These are phyloP conservation scores for Sodiomyces alkalinus DNA, from an alignment of 2,329 filamentous ascomycete genomes.

Conservation along the genomic window DNA sequence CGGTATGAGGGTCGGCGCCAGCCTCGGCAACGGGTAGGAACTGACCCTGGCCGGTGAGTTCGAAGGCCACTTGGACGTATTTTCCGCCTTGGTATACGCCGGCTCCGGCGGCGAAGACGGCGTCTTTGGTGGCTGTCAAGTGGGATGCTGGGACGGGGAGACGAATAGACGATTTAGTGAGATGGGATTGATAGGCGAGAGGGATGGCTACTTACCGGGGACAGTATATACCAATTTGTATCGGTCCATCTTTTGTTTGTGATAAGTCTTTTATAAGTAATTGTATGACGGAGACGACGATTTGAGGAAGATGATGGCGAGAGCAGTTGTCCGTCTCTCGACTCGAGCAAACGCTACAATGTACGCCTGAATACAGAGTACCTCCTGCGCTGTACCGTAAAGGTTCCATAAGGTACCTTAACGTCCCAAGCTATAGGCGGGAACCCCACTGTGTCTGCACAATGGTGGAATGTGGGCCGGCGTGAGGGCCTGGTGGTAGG, in stretches of 20 bases:
- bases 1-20: constrained; percentile 29
- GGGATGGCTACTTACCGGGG: constrained; percentile 1
- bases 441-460: too few relatives aligned
- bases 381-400: too few relatives aligned
- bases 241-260: constrained; percentile 8
- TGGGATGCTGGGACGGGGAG: constrained; percentile 5
- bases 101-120: constrained; percentile 12
- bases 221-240: constrained; percentile 7
- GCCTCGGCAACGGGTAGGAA: constrained; percentile 25
- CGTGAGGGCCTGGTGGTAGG: too few relatives aligned
- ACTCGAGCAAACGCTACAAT: too few relatives aligned
- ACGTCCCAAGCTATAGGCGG: too few relatives aligned
- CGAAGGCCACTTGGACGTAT: constrained; percentile 12
- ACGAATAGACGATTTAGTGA: not conserved
- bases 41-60: constrained; percentile 24
- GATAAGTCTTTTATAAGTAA: not conserved
- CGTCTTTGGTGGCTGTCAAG: constrained; percentile 10
- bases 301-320: too few relatives aligned
- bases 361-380: too few relatives aligned
- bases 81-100: constrained; percentile 12
- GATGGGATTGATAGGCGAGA: not conserved
- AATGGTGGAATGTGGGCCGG: too few relatives aligned
- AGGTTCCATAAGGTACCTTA: too few relatives aligned
- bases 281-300: too few relatives aligned
- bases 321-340: too few relatives aligned